phyloP scores from a whole-genome alignment of 306 rosid genomes.

The Cotoneaster glaucophyllus region DNA sequence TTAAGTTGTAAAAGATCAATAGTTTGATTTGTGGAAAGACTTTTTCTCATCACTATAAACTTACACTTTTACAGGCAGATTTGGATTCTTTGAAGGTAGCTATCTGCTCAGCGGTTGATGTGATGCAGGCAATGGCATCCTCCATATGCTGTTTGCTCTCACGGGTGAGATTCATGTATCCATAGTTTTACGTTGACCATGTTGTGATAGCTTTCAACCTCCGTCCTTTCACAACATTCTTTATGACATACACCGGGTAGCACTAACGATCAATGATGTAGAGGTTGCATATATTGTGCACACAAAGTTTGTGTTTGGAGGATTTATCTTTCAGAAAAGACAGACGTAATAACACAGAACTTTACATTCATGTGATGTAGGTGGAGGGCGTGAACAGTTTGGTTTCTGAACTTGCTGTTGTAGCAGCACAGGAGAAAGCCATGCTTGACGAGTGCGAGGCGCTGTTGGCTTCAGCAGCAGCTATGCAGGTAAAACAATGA shows the following conservation, averaged over 20 bases:
- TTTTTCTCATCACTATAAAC: constrained; percentile 4
- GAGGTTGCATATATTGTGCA: background rate
- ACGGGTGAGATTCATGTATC: constrained; percentile 43
- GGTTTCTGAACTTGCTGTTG: constrained; percentile 70
- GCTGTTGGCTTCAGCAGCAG: constrained; percentile 55
- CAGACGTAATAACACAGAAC: constrained; percentile 4
- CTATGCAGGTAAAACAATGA: constrained; percentile 68
- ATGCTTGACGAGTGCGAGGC: constrained; percentile 83
- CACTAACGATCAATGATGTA: background rate
- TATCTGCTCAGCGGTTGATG: constrained; percentile 82
- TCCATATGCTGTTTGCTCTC: constrained; percentile 67
- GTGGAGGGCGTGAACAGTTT: constrained; percentile 62
- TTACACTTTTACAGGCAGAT: constrained; percentile 59
- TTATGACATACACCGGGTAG: background rate
- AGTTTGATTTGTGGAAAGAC: constrained; percentile 14
- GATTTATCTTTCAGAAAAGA: constrained; percentile 4
- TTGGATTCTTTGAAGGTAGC: constrained; percentile 75
- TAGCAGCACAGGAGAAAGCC: constrained; percentile 78
- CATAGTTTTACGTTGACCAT: background rate
- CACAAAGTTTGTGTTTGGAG: background rate
- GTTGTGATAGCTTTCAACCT: background rate
- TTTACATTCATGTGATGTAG: constrained; percentile 32
- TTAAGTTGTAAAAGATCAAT: constrained; percentile 4
- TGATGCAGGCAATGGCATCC: constrained; percentile 86
- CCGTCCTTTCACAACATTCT: background rate